phyloP scores from a whole-genome alignment of 2,329 filamentous ascomycete species.

The Dactylella cylindrospora region DNA sequence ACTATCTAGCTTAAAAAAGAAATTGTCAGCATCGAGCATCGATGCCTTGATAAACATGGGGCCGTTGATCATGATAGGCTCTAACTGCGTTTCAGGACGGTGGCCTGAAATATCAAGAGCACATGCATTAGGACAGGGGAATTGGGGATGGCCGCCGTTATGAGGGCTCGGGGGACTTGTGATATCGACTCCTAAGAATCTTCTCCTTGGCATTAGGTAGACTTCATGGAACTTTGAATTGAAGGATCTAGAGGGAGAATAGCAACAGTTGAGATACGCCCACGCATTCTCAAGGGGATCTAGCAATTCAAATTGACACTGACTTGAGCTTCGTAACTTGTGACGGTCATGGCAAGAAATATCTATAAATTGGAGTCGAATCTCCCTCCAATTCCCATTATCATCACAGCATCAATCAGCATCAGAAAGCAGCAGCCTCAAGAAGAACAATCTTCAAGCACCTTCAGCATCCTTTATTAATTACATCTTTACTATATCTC shows the following conservation, averaged over 20 bases:
- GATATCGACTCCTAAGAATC: no score
- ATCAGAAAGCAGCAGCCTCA: conserved; percentile 3
- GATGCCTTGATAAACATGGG: conserved; percentile 6
- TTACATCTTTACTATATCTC: background rate
- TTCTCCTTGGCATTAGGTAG: conserved; percentile 29
- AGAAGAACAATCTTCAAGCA: conserved; percentile 8
- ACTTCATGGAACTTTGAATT: background rate
- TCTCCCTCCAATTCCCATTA: conserved; percentile 10
- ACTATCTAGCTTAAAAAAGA: conserved; percentile 18
- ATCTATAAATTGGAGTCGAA: conserved; percentile 26
- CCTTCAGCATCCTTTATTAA: background rate
- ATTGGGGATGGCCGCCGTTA: background rate
- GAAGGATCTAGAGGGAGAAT: conserved; percentile 7
- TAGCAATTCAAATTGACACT: no score
- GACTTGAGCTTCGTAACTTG: background rate
- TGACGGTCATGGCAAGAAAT: background rate
- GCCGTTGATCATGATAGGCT: conserved; percentile 21
- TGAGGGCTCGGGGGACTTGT: no score
- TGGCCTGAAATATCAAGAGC: conserved; percentile 15
- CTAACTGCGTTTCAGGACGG: conserved; percentile 20
- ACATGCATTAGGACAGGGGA: conserved; percentile 2
- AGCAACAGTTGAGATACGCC: background rate
- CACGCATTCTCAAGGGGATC: no score
- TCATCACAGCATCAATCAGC: conserved; percentile 20
- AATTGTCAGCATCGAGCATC: conserved; percentile 21